Base-by-base conservation (phyloP, 495 filamentous ascomycete genomes). In the Podospora conica region DNA sequence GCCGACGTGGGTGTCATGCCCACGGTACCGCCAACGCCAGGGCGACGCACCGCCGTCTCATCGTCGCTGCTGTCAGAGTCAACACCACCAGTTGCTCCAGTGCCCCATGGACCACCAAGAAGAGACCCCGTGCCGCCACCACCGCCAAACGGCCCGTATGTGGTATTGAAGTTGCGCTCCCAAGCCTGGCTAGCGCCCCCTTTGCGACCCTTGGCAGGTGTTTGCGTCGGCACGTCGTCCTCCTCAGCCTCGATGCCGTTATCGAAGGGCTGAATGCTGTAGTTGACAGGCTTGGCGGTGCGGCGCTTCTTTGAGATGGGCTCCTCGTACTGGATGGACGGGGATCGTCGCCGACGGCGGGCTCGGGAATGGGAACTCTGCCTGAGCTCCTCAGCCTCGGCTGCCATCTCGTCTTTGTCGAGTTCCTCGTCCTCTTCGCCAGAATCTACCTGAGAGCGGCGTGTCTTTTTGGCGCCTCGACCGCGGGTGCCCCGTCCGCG, bases 1-100 rank as follows among this genome's bases (percentile, higher is more conserved):
- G 84, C 85, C 40, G 88, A 83, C 4, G 88, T 88, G n/a, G 89
- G 87, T 3, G 90, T 91, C 88, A 91, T 90, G 65, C 90, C 89
- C 23, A 88, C 75, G 64, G 85, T 78, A 24, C 88, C 88, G 53
- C 86, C 87, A 57, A 84, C 71, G 24, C 81, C 84, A 53, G 82
- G 81, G 10, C n/a, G n/a, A n/a, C 87, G 83, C 29, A 84, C 83
- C 65, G 84, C 83, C 67, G 80, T 82, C 71, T 98, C 95, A 67
- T 98, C 96, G 68, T 98, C 95, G 71, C 96, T 98, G 74, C 92
- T 97, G 72, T 98, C 95, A 21, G 93, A 96, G 69, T 98, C 93
- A 10, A 86, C 90, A 66, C 90, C 90, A 25, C 88, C 92, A 56
- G 86, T 84, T 9, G 91, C 88, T n/a, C 80, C 87, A 68, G 86